These are phyloP conservation scores for Rutstroemia sp. DNA, from an alignment of 2,329 filamentous ascomycete species.

Conservation along the genomic window DNA sequence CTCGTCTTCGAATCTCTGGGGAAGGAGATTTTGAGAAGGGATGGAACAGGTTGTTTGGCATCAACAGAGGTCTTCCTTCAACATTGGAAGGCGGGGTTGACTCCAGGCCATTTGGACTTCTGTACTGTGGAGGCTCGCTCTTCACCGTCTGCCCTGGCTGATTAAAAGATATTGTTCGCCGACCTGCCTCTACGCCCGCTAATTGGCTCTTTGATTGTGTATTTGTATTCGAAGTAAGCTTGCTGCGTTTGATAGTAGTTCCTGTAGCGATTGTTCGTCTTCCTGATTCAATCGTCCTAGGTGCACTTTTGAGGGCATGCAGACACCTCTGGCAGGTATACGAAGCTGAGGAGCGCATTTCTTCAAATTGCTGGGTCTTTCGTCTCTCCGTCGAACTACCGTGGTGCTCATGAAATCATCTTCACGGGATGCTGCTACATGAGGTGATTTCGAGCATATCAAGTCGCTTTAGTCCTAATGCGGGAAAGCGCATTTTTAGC, in stretches of 20 bases:
- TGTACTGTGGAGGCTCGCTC: slow-evolving; percentile 21
- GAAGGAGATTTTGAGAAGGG: slow-evolving; percentile 84
- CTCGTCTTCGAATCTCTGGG: slow-evolving; percentile 77
- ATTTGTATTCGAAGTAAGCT: slow-evolving; percentile 11
- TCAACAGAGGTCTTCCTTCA: slow-evolving; percentile 24
- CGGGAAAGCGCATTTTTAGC: slow-evolving; percentile 8
- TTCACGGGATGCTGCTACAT: neutral
- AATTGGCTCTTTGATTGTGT: slow-evolving; percentile 8
- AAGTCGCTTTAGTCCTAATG: slow-evolving; percentile 9
- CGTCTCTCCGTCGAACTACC: neutral
- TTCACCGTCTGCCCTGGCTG: slow-evolving; percentile 21
- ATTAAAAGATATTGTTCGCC: slow-evolving; percentile 16
- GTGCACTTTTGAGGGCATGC: slow-evolving; percentile 19
- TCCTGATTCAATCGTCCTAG: slow-evolving; percentile 13
- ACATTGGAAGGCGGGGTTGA: slow-evolving; percentile 18
- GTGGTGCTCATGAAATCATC: neutral
- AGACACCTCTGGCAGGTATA: slow-evolving; percentile 30
- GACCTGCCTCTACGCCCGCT: slow-evolving; percentile 13
- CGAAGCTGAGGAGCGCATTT: slow-evolving; percentile 23
- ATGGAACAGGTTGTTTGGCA: slow-evolving; percentile 82
- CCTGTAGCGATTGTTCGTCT: slow-evolving; percentile 21
- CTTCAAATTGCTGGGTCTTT: neutral
- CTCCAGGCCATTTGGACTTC: slow-evolving; percentile 17
- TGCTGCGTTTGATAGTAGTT: slow-evolving; percentile 11
- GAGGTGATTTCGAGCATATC: slow-evolving; percentile 7